Conservation (phyloP, 2,329 filamentous ascomycete genomes). For the Cladorrhinum sp. region DNA sequence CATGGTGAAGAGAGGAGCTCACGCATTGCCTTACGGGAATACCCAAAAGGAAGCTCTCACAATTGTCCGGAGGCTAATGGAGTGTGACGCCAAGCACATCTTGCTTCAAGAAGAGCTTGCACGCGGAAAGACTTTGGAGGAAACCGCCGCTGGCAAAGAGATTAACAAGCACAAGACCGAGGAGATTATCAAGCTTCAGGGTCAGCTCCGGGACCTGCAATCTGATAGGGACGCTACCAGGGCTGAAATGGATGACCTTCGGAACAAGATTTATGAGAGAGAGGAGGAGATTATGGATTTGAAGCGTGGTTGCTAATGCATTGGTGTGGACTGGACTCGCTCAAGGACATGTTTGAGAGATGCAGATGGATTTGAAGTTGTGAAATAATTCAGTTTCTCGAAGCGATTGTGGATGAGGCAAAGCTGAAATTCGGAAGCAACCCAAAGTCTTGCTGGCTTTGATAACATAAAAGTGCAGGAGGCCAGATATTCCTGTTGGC, state of each 20-base stretch:
- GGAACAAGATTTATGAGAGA: neutral
- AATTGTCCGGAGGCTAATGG: neutral
- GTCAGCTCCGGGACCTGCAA: neutral
- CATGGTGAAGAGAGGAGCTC: neutral
- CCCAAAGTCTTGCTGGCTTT: too few species aligned
- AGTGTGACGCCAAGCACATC: neutral
- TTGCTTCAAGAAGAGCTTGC: neutral
- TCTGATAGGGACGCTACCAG: neutral
- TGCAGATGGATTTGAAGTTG: too few species aligned
- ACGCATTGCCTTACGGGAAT: neutral
- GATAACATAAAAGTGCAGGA: too few species aligned
- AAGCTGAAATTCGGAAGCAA: too few species aligned
- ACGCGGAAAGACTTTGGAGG: neutral
- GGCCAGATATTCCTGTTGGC: too few species aligned
- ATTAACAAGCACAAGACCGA: neutral
- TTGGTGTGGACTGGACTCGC: too few species aligned
- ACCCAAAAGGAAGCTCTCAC: neutral
- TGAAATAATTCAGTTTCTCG: too few species aligned
- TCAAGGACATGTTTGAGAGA: too few species aligned
- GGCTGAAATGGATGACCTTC: neutral
- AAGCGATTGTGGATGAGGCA: too few species aligned
- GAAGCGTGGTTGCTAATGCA: slow-evolving; percentile 34
- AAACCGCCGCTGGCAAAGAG: neutral
- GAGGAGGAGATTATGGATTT: neutral
- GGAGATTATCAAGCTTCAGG: neutral